Conservation (phyloP, 495 filamentous ascomycete species). For the Baudoinia panamericana region DNA sequence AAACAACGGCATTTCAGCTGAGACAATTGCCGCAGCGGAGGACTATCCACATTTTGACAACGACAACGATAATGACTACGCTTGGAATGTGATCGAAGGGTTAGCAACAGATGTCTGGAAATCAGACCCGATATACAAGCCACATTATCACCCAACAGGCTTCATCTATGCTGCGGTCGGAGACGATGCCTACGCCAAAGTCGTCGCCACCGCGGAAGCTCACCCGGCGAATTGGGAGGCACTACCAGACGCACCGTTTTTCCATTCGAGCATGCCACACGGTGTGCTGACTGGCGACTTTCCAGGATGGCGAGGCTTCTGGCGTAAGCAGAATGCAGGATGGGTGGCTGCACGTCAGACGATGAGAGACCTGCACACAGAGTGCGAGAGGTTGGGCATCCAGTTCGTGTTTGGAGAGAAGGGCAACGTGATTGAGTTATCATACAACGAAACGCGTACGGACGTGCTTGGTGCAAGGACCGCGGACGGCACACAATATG, state of each 20-base stretch:
- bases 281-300: conserved; percentile 40
- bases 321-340: conserved; percentile 32
- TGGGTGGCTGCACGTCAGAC: conserved; percentile 41
- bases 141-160: conserved; percentile 38
- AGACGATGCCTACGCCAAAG: conserved; percentile 24
- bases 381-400: conserved; percentile 36
- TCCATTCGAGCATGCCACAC: conserved; percentile 39
- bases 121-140: conserved; percentile 36
- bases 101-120: conserved; percentile 36
- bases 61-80: conserved; percentile 29
- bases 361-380: conserved; percentile 33
- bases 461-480: conserved; percentile 33
- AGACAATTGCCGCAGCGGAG: no score
- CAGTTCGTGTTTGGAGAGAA: conserved; percentile 32
- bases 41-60: no score
- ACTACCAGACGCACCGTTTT: conserved; percentile 31
- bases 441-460: conserved; percentile 22
- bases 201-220: no score
- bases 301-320: conserved; percentile 39
- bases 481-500: conserved; percentile 27
- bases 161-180: conserved; percentile 35
- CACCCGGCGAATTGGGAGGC: no score
- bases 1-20: no score
- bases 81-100: conserved; percentile 24
- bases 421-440: conserved; percentile 31